Evolutionary conservation across 2,329 filamentous ascomycete genomes (phyloP).

Genomic region (Bipolaris sorokiniana): DNA sequence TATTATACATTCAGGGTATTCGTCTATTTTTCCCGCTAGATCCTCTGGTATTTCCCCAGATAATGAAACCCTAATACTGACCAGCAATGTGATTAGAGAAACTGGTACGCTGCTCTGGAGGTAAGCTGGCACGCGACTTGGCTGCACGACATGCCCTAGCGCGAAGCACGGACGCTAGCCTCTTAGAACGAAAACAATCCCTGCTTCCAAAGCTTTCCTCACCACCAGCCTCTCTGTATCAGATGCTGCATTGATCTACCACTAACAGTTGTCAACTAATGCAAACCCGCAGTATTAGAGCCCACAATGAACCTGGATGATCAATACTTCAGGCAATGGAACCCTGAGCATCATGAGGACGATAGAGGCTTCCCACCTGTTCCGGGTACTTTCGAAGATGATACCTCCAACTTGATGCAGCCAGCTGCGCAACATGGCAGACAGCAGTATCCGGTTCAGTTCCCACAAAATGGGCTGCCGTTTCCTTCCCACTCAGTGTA

Average conservation of each 20-base stretch:
- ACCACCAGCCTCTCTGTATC: conserved; percentile 15
- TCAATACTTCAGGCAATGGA: conserved; percentile 33
- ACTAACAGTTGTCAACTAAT: conserved; percentile 24
- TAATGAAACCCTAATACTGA: no score
- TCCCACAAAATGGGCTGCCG: conserved; percentile 23
- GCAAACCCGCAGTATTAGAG: conserved; percentile 5
- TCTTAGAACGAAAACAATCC: conserved; percentile 15
- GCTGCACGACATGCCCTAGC: conserved; percentile 10
- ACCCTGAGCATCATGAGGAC: conserved; percentile 21
- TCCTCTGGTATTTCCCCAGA: no score
- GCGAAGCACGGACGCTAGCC: conserved; percentile 5
- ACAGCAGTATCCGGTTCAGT: conserved; percentile 24
- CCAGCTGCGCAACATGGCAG: conserved; percentile 15
- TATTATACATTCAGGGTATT: no score
- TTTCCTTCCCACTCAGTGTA: conserved; percentile 28
- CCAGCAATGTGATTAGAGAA: background rate
- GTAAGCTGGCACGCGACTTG: background rate
- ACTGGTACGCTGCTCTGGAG: background rate
- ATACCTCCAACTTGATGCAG: conserved; percentile 17
- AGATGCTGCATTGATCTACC: conserved; percentile 25
- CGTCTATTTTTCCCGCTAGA: no score
- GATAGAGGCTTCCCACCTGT: conserved; percentile 30
- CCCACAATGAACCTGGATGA: conserved; percentile 32
- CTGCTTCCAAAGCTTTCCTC: conserved; percentile 16
- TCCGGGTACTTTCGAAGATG: conserved; percentile 28